Conservation (phyloP, 2,329 filamentous ascomycete genomes). For the Pseudogymnoascus sp. region DNA sequence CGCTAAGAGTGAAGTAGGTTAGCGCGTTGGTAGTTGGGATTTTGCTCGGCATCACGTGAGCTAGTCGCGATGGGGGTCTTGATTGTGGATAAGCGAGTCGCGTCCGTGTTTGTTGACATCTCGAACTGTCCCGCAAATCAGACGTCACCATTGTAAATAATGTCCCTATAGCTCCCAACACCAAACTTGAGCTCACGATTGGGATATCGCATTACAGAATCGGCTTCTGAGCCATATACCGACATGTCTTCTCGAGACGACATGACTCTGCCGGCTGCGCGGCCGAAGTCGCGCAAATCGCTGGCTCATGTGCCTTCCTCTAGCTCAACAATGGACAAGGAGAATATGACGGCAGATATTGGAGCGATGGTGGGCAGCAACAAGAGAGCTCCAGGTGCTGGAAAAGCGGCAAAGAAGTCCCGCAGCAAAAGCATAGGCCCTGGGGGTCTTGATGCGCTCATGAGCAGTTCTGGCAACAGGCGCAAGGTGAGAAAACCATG, state of each 20-base stretch:
- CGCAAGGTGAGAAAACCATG: slow-evolving; percentile 58
- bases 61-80: background rate
- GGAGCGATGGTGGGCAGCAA: slow-evolving; percentile 35
- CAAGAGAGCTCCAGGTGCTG: slow-evolving; percentile 23
- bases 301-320: slow-evolving; percentile 54
- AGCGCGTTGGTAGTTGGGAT: background rate
- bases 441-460: slow-evolving; percentile 78
- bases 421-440: slow-evolving; percentile 95
- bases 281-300: slow-evolving; percentile 60
- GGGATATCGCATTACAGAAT: background rate
- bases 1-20: background rate
- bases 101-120: slow-evolving; percentile 14
- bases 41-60: background rate
- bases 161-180: slow-evolving; percentile 10
- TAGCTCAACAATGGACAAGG: slow-evolving; percentile 54
- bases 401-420: slow-evolving; percentile 52
- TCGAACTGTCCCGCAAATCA: slow-evolving; percentile 12
- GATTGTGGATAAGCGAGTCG: slow-evolving; percentile 13
- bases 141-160: slow-evolving; percentile 9
- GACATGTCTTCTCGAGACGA: slow-evolving; percentile 39
- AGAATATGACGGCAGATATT: slow-evolving; percentile 69
- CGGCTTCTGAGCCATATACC: slow-evolving; percentile 12
- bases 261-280: slow-evolving; percentile 48
- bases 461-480: slow-evolving; percentile 67
- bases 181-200: slow-evolving; percentile 6